phyloP scores from a whole-genome alignment of 1,139 yeast species.

The Kodamaea plutei region DNA sequence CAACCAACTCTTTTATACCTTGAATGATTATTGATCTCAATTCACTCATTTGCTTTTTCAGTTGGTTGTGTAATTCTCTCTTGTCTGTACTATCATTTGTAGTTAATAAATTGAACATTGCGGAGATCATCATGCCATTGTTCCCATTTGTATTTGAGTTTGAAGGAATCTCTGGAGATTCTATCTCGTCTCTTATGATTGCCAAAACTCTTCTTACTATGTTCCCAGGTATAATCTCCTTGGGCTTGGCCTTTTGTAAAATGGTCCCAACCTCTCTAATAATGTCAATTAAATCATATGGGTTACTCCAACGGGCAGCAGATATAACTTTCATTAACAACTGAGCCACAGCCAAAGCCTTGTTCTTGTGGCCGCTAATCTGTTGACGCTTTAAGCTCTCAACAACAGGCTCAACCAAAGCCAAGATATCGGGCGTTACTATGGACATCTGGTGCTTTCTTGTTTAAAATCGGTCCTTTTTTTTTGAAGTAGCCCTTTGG shows the following conservation, averaged over 20 bases:
- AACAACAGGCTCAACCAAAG: slow-evolving; percentile 39
- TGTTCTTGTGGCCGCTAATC: slow-evolving; percentile 65
- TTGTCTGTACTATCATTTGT: slow-evolving; percentile 33
- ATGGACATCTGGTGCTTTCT: slow-evolving; percentile 8
- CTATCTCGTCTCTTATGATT: slow-evolving; percentile 81
- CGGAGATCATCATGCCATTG: slow-evolving; percentile 62
- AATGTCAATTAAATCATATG: slow-evolving; percentile 65
- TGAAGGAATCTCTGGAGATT: slow-evolving; percentile 31
- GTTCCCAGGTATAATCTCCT: slow-evolving; percentile 86
- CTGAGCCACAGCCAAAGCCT: slow-evolving; percentile 86
- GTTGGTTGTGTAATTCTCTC: slow-evolving; percentile 27
- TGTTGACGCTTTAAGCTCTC: slow-evolving; percentile 63
- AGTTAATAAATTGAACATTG: slow-evolving; percentile 86
- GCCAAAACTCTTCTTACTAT: slow-evolving; percentile 87
- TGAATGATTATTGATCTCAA: slow-evolving; percentile 86
- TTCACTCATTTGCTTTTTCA: slow-evolving; percentile 52
- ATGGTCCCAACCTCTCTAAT: slow-evolving; percentile 63
- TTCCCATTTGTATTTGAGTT: slow-evolving; percentile 10
- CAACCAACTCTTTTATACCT: slow-evolving; percentile 89
- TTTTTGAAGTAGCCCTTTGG: background rate
- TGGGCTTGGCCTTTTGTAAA: slow-evolving; percentile 62
- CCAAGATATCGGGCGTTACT: slow-evolving; percentile 33
- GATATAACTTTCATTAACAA: slow-evolving; percentile 85
- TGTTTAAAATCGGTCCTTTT: too few relatives aligned
- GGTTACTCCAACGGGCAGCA: slow-evolving; percentile 80